Conservation (phyloP, 73 alveolate genomes). For the Stentor coeruleus region DNA sequence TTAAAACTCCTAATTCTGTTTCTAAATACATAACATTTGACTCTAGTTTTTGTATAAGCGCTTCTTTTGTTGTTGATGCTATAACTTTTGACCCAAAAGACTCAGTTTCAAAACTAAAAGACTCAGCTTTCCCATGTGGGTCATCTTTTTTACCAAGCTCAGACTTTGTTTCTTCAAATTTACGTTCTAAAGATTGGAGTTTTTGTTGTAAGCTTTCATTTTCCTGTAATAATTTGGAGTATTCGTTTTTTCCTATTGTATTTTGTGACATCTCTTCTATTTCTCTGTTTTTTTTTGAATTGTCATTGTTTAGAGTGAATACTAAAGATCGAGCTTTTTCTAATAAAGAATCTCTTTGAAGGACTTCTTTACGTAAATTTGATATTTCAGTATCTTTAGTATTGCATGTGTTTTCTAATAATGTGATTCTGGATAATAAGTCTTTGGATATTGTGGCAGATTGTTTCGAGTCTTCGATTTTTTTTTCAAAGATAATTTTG, state of each 20-base stretch:
- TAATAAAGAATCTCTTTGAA: background rate
- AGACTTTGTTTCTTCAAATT: background rate
- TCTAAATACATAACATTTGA: no score
- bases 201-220: background rate
- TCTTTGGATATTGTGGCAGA: no score
- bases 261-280: background rate
- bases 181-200: background rate
- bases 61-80: background rate
- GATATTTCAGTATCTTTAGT: background rate
- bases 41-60: background rate
- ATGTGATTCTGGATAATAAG: no score
- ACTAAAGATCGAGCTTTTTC: background rate
- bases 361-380: background rate
- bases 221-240: background rate
- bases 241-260: no score
- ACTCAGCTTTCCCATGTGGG: background rate
- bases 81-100: background rate
- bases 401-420: background rate
- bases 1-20: background rate
- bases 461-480: background rate
- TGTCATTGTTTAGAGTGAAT: background rate
- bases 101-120: background rate
- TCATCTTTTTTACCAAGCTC: no score
- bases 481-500: background rate
- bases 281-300: background rate